Evolutionary conservation across 768 basidiomycete species (phyloP).

Genomic region (Podaxis sp.): DNA sequence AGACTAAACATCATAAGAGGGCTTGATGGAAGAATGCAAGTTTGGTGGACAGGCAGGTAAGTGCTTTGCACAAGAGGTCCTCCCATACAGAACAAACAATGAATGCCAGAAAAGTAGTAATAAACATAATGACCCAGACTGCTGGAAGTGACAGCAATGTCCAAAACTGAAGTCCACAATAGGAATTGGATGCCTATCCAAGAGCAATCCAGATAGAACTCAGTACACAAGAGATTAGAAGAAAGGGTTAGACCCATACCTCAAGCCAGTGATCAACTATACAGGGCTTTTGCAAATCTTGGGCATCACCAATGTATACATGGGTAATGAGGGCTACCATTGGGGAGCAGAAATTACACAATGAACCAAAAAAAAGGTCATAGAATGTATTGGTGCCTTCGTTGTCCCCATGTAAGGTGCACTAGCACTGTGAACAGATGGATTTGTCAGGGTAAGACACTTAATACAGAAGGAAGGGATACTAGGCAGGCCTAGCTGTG

Average conservation of each 20-base stretch:
- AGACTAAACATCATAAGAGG: neutral
- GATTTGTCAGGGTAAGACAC: too few relatives aligned
- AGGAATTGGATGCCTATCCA: neutral
- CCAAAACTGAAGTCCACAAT: neutral
- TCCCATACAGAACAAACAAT: neutral
- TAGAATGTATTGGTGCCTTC: neutral
- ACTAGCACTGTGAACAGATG: too few relatives aligned
- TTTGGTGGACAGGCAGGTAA: neutral
- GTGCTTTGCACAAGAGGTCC: neutral
- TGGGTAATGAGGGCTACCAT: neutral
- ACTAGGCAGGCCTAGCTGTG: too few relatives aligned
- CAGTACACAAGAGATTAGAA: neutral
- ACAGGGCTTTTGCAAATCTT: neutral
- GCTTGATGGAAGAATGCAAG: too few relatives aligned
- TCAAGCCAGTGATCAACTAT: neutral
- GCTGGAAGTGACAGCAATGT: neutral
- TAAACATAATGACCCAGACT: neutral
- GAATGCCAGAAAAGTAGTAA: neutral
- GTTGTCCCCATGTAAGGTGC: too few relatives aligned
- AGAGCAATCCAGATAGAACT: too few relatives aligned
- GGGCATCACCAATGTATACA: neutral
- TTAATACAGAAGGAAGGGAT: too few relatives aligned
- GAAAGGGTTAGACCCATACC: neutral
- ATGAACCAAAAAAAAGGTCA: neutral
- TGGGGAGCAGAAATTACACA: neutral